Conservation (phyloP, 1,284 basidiomycete species). For the Lignosus rhinocerotis region DNA sequence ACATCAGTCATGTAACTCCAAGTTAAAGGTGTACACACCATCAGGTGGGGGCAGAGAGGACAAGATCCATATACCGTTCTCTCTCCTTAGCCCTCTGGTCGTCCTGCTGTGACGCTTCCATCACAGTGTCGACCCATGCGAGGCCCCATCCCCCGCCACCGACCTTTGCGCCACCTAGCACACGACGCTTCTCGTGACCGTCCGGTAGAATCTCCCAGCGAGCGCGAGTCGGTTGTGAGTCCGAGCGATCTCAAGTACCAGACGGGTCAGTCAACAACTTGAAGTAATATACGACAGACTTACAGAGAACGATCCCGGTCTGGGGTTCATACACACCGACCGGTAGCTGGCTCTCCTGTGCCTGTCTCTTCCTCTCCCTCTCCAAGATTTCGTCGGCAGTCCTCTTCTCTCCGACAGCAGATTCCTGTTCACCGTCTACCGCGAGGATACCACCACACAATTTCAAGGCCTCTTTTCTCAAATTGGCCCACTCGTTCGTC, state of each 20-base stretch:
- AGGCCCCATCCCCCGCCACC: slow-evolving; percentile 78
- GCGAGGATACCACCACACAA: slow-evolving; percentile 42
- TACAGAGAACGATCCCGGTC: slow-evolving; percentile 66
- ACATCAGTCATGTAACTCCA: no score
- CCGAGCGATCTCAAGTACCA: slow-evolving; percentile 54
- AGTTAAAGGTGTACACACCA: no score
- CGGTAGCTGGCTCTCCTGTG: slow-evolving; percentile 41
- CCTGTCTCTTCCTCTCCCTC: slow-evolving; percentile 26
- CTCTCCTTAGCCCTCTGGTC: slow-evolving; percentile 19
- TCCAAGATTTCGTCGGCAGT: slow-evolving; percentile 30
- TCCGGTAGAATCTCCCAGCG: slow-evolving; percentile 63
- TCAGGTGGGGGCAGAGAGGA: neutral
- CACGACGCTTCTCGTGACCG: slow-evolving; percentile 39
- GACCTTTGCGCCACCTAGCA: slow-evolving; percentile 70
- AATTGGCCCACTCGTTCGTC: slow-evolving; percentile 62
- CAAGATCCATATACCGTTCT: slow-evolving; percentile 18
- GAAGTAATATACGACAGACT: slow-evolving; percentile 31
- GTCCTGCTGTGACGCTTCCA: slow-evolving; percentile 43
- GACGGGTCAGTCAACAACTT: slow-evolving; percentile 13
- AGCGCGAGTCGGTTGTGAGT: slow-evolving; percentile 67
- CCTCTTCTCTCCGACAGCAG: slow-evolving; percentile 23
- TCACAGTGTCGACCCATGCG: slow-evolving; percentile 74
- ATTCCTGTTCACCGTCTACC: slow-evolving; percentile 19
- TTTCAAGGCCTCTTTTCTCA: slow-evolving; percentile 59
- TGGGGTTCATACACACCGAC: slow-evolving; percentile 76